Evolutionary conservation across 2,329 filamentous ascomycete genomes (phyloP).

Genomic region (Albifimbria verrucaria): DNA sequence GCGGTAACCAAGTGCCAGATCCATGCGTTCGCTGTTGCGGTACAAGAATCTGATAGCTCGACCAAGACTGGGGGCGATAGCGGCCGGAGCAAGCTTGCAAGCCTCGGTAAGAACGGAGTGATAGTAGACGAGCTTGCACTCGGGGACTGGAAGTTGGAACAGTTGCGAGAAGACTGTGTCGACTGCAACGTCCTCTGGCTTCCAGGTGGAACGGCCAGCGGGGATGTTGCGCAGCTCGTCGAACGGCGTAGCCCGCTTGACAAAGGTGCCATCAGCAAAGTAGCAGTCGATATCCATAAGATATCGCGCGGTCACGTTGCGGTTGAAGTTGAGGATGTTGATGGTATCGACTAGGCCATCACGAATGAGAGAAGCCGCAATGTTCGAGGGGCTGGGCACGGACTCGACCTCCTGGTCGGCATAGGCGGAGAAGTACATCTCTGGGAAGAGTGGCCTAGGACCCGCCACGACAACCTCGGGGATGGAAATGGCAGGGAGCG

Average conservation of each 20-base stretch:
- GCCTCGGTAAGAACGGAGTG: conserved; percentile 92
- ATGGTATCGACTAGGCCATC: conserved; percentile 90
- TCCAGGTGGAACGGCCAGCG: conserved; percentile 74
- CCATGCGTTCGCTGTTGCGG: conserved; percentile 75
- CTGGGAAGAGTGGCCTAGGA: conserved; percentile 76
- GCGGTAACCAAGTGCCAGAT: conserved; percentile 79
- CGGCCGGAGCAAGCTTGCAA: conserved; percentile 92
- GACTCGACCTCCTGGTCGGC: conserved; percentile 82
- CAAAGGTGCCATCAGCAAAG: conserved; percentile 84
- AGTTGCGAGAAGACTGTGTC: conserved; percentile 96
- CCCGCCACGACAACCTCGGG: conserved; percentile 75
- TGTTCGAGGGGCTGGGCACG: conserved; percentile 72
- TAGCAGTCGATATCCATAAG: conserved; percentile 94
- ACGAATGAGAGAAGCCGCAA: conserved; percentile 79
- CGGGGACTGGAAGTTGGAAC: conserved; percentile 78
- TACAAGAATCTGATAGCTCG: conserved; percentile 91
- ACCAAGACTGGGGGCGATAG: conserved; percentile 92
- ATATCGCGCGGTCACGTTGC: conserved; percentile 80
- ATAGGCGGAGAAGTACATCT: conserved; percentile 93
- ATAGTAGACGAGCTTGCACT: conserved; percentile 96
- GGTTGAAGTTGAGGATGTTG: conserved; percentile 90
- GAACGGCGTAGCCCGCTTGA: conserved; percentile 89
- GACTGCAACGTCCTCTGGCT: conserved; percentile 95
- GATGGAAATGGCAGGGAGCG: conserved; percentile 71
- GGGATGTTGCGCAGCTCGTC: conserved; percentile 77